Evolutionary conservation across 345 rosid genomes (phyloP), one percentile per base, ranked within the genome.

Genomic region (Durio zibethinus): DNA sequence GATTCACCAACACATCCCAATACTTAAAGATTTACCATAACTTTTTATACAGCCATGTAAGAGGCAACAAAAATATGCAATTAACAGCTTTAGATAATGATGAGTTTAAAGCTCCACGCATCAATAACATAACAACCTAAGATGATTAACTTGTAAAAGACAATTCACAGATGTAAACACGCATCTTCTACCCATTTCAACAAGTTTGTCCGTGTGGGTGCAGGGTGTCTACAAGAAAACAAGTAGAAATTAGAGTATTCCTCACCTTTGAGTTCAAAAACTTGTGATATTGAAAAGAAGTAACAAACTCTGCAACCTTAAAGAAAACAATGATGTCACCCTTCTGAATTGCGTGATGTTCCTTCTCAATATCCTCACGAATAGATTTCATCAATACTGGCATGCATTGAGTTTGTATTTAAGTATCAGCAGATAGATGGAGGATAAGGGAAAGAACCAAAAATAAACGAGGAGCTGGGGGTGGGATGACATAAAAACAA

Each of bases 331-430:
- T 78, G 25, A 92, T 79, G 82, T 96, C 99, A 45, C 88, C 83
- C 73, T 84, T 88, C 83, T 96, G 99, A 81, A 96, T 77, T 74
- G 92, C 85, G 36, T 77, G 92, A 81, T 87, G 94, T 83, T 96
- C 99, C 89, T 87, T 96, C 65, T 91, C 95, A 33, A 93, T 91
- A 84, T 93, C 98, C 74, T 93, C 92, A 33, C 83, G 84, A 21
- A 96, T 78, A 60, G 97, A 87, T 93, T 88, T 90, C 94, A 90
- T 92, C 86, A 96, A 75, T 80, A 87, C 98, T 96, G 90, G 63
- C 23, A 69, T 29, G 64, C 72, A 85, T 82, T 42, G 47, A 59
- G 66, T 65, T 83, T 72, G 42, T 15, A 70, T 69, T 27, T 74
- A 29, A 76, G 36, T 38, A 74, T 80, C 42, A 82, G 48, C 64